Conservation (phyloP, 768 basidiomycete species). For the Mycena leptocephala region DNA sequence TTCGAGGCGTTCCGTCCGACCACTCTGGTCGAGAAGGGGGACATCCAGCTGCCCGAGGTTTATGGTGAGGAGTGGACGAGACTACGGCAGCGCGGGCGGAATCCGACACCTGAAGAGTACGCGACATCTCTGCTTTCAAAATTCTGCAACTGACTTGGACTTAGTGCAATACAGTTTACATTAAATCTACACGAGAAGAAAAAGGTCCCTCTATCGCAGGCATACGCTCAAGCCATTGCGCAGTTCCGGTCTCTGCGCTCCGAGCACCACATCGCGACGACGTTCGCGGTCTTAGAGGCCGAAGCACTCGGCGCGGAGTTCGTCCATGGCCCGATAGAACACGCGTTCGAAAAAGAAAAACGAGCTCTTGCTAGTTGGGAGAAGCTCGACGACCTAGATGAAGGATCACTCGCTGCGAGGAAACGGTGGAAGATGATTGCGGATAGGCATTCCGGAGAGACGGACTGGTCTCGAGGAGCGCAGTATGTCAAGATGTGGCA, state of each 20-base stretch:
- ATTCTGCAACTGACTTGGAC: constrained; percentile 31
- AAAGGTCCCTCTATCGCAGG: constrained; percentile 75
- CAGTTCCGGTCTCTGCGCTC: constrained; percentile 94
- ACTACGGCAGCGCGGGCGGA: constrained; percentile 84
- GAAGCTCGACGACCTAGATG: constrained; percentile 68
- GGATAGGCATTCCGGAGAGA: constrained; percentile 58
- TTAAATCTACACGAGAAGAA: constrained; percentile 83
- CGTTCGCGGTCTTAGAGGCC: constrained; percentile 87
- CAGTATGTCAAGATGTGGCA: constrained; percentile 84
- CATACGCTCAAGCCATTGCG: constrained; percentile 84
- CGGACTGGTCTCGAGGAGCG: constrained; percentile 81
- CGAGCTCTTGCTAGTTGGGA: constrained; percentile 74
- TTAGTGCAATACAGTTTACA: constrained; percentile 86
- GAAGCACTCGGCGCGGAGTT: constrained; percentile 81
- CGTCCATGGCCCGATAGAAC: constrained; percentile 72
- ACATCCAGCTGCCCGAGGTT: constrained; percentile 71
- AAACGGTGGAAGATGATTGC: constrained; percentile 87
- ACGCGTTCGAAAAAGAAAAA: constrained; percentile 75
- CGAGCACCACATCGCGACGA: constrained; percentile 84
- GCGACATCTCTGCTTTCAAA: constrained; percentile 46
- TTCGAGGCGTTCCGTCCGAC: constrained; percentile 93
- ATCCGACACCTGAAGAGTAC: constrained; percentile 94
- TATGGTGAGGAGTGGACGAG: constrained; percentile 81
- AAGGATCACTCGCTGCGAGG: constrained; percentile 74
- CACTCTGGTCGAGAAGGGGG: constrained; percentile 81